Base-by-base conservation (phyloP, 2,329 filamentous ascomycete species). In the Cephalotrichum gorgonifer region DNA sequence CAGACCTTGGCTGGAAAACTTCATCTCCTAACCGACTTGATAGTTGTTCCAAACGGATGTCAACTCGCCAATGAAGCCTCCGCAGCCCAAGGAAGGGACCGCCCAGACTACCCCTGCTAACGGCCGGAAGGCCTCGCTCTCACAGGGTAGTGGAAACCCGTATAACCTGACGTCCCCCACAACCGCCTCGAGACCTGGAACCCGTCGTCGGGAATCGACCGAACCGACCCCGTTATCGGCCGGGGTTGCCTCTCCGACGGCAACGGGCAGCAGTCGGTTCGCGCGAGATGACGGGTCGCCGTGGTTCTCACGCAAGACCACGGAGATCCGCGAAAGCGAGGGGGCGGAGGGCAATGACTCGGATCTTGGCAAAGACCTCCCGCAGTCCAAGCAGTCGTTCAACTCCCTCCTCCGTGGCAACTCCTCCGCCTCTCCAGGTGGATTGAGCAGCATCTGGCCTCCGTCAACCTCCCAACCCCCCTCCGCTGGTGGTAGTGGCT, bases 51-150 rank as follows among this genome's bases (percentile, higher is more conserved):
- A 50, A 22, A 43, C 78, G 46, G 93, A 94, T 54, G 89, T 98
- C 62, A 98, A 97, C 65, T 96, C 93, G 31, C 86, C 89, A 30
- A 73, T 96, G 56, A 97, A 97, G 8, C 86, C 87, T 20, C 79
- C 81, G 28, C 85, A 87, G 60, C 91, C 87, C 52, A 81, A 83
- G 57, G 75, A 79, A 39, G 70, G 81, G 69, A 65, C 74, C n/a
- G n/a, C n/a, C 63, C 63, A 76, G 64, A 64, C 76, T 66, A 64
- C 76, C 62, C 74, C 73, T 11, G 59, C 75, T 11, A 83, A 85
- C 49, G 78, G 84, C 44, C 86, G 91, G 50, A 96, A 95, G 68
- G 74, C 82, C 15, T 96, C 90, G 1, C 67, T 95, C 44, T 93
- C 90, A 15, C 83, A 87, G 54, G 80, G 76, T 46, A 76, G 75